phyloP scores from a whole-genome alignment of 2,329 filamentous ascomycete species.

The Diaporthe ilicicola region DNA sequence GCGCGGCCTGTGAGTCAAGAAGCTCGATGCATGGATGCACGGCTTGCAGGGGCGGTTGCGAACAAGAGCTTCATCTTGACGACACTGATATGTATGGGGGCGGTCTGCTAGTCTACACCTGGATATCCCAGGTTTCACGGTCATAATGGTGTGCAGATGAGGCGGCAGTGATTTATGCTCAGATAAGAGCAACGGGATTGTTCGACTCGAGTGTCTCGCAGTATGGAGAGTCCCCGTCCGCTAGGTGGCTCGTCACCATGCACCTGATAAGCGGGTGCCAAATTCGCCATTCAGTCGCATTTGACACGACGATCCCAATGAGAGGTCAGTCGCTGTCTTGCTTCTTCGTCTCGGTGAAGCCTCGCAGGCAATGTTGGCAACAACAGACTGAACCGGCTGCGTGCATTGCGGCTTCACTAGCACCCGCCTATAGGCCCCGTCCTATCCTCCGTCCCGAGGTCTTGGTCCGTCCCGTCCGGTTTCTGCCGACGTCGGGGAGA shows the following conservation, averaged over 20 bases:
- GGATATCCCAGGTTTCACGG: background rate
- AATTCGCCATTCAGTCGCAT: background rate
- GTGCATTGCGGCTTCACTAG: background rate
- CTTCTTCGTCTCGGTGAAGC: background rate
- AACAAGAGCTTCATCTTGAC: conserved; percentile 16
- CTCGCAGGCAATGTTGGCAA: background rate
- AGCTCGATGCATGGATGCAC: background rate
- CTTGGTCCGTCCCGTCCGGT: conserved; percentile 18
- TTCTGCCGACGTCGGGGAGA: conserved; percentile 31
- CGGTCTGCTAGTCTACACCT: background rate
- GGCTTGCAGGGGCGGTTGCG: conserved; percentile 24
- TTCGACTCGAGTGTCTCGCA: background rate
- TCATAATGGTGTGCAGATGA: background rate
- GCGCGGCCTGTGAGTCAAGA: background rate
- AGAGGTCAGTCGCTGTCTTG: background rate
- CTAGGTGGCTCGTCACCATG: no score
- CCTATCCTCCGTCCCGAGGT: background rate
- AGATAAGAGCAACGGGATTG: background rate
- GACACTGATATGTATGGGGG: background rate
- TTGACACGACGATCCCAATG: no score
- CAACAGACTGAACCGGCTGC: background rate
- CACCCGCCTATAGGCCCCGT: background rate
- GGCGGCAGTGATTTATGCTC: background rate
- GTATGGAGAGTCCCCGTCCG: background rate
- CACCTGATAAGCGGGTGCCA: background rate